Conservation (phyloP, 2,329 filamentous ascomycete species). For the Fusarium irregulare region DNA sequence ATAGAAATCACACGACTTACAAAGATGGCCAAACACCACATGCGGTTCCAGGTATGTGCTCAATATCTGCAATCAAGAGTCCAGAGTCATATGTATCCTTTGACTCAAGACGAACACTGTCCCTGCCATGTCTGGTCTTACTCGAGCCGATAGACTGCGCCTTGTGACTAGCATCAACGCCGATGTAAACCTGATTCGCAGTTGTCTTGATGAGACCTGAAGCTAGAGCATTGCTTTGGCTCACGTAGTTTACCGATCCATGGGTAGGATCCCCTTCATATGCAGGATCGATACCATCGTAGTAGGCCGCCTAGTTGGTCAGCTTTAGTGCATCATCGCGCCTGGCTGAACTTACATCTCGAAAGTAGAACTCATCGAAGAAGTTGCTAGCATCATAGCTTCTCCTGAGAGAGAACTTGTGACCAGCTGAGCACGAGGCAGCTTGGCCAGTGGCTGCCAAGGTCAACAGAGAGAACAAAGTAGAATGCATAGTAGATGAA, state of each 20-base stretch:
- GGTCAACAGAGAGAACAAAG: neutral
- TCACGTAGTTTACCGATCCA: constrained; percentile 71
- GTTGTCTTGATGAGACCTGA: constrained; percentile 43
- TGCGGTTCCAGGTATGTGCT: constrained; percentile 34
- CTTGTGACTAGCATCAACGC: constrained; percentile 8
- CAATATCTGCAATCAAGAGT: constrained; percentile 67
- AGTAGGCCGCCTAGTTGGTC: constrained; percentile 13
- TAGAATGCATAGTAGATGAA: neutral
- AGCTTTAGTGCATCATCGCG: neutral
- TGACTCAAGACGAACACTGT: constrained; percentile 74
- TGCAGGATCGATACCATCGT: constrained; percentile 28
- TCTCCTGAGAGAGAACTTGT: constrained; percentile 19
- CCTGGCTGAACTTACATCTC: neutral
- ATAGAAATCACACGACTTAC: constrained; percentile 2
- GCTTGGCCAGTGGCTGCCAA: neutral
- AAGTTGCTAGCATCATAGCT: constrained; percentile 52
- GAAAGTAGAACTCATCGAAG: constrained; percentile 58
- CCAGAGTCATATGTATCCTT: constrained; percentile 70
- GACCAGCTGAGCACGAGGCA: neutral
- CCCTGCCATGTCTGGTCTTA: constrained; percentile 50
- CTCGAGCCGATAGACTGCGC: constrained; percentile 25
- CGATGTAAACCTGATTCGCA: constrained; percentile 6
- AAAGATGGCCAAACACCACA: constrained; percentile 39
- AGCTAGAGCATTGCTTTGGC: constrained; percentile 47
- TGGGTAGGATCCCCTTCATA: constrained; percentile 66